Base-by-base conservation (phyloP, 306 rosid genomes). In the Casuarina cunninghamiana region DNA sequence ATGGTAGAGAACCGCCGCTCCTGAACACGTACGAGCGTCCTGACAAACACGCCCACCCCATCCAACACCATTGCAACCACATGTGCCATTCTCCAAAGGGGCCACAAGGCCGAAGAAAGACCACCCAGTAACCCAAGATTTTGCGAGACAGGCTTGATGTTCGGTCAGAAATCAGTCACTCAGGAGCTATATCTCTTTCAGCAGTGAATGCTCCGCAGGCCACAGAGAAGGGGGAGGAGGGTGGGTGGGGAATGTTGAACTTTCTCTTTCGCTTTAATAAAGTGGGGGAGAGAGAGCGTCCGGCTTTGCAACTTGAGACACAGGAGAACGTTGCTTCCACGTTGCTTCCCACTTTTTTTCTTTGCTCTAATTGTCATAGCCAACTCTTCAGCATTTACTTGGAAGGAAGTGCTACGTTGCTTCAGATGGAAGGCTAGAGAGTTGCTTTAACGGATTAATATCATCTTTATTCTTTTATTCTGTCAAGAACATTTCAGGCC, bases 21-120 rank as follows among this genome's bases (percentile, higher is more conserved):
- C 74, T 85, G 97, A 48, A 90, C 81, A 11, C 80, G 82, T 94
- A 96, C 90, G 32, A 87, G 70, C 39, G 96, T 89, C 71, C 80
- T 77, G 3, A 83, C 79, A 75, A 93, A 82, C 72, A 49, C 21
- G 51, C 67, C 65, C 71, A 88, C 58, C 6, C 90, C 87, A 39
- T 85, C 75, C 6, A 83, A 75, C 82, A 83, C 78, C 88, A 70
- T 77, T 38, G 83, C 53, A 5, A 87, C 10, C 72, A 87, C 69
- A 77, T 77, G 83, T 2, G 85, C 84, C 89, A 90, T 87, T 42
- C 58, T 74, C 66, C 12, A 10, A 41, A 55, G n/a, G 19, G 51
- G 41, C 3, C 37, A 8, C 12, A 6, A 26, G 32, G 32, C 32
- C 32, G 32, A 19, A 17, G 45, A 57, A 11, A 15, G 4, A 19